Evolutionary conservation across 148 eudicot species (phyloP).

Genomic region (Beta vulgaris): DNA sequence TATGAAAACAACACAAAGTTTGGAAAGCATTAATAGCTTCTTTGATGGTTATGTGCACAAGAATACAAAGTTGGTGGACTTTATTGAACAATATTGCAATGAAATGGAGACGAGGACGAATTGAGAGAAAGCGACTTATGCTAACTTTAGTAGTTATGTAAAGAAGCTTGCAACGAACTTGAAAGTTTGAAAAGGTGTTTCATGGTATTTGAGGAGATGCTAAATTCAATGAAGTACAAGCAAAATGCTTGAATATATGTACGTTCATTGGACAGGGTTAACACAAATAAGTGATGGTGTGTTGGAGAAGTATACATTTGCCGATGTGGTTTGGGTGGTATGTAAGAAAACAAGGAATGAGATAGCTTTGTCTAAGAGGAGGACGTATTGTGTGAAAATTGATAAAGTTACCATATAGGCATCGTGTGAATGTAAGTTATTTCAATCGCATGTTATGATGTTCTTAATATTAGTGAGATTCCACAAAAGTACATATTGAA

Average conservation of each 20-base stretch:
- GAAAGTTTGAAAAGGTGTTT: background rate
- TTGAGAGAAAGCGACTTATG: background rate
- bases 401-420: background rate
- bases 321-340: too few species aligned
- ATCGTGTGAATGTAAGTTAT: background rate
- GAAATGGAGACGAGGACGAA: background rate
- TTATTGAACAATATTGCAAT: background rate
- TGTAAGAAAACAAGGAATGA: too few species aligned
- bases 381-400: too few species aligned
- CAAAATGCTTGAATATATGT: too few species aligned
- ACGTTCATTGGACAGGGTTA: too few species aligned
- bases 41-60: background rate
- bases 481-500: background rate
- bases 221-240: background rate
- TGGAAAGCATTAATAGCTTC: background rate
- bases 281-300: too few species aligned
- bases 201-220: too few species aligned
- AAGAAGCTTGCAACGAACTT: background rate
- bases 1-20: background rate
- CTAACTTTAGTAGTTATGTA: background rate
- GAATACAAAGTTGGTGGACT: background rate
- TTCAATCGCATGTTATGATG: too few species aligned
- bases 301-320: too few species aligned
- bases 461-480: too few species aligned
- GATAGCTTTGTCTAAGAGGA: too few species aligned